A percentile compares a stretch with the other conserved stretches of the same genome.
These are phyloP conservation scores for Termitomyces sp. DNA, from an alignment of 768 basidiomycete species.

Conservation along the genomic window DNA sequence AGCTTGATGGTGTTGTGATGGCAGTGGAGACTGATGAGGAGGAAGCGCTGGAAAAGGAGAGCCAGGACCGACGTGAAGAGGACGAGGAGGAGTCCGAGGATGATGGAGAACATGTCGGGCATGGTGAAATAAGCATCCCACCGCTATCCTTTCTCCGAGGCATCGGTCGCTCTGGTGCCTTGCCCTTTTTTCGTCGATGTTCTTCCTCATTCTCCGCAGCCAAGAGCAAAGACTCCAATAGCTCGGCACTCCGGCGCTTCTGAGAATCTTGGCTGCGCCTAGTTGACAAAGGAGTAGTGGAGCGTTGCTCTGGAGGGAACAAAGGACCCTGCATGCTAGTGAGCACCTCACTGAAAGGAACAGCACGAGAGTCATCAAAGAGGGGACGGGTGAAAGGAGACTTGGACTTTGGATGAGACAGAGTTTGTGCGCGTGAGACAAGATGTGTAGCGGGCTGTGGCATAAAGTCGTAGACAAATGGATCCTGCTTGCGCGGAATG, in stretches of 20 bases:
- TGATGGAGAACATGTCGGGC: slow-evolving; percentile 17
- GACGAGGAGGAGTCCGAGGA: slow-evolving; percentile 20
- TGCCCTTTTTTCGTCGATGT: slow-evolving; percentile 24
- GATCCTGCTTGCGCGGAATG: slow-evolving; percentile 10
- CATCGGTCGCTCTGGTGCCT: slow-evolving; percentile 17
- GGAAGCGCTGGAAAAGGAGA: slow-evolving; percentile 18
- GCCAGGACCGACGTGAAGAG: slow-evolving; percentile 21
- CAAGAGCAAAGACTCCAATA: slow-evolving; percentile 39
- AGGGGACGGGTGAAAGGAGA: slow-evolving; percentile 17
- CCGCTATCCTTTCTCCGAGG: slow-evolving; percentile 8
- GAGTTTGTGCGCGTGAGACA: slow-evolving; percentile 3
- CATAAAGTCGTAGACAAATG: slow-evolving; percentile 25
- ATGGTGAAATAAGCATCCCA: neutral
- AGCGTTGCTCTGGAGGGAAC: slow-evolving; percentile 37
- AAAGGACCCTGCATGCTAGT: slow-evolving; percentile 53
- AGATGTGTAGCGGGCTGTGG: slow-evolving; percentile 3
- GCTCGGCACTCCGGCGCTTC: slow-evolving; percentile 21
- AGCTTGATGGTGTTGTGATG: slow-evolving; percentile 28
- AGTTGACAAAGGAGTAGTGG: slow-evolving; percentile 21
- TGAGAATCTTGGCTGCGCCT: slow-evolving; percentile 11
- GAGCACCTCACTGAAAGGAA: slow-evolving; percentile 54
- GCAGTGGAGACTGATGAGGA: slow-evolving; percentile 27
- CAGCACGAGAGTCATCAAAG: slow-evolving; percentile 31
- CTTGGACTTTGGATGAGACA: slow-evolving; percentile 6
- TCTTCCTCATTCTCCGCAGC: slow-evolving; percentile 37